Evolutionary conservation across 2,329 filamentous ascomycete genomes (phyloP), one percentile per base, ranked within the genome.

Genomic region (Fusarium pilosicola): DNA sequence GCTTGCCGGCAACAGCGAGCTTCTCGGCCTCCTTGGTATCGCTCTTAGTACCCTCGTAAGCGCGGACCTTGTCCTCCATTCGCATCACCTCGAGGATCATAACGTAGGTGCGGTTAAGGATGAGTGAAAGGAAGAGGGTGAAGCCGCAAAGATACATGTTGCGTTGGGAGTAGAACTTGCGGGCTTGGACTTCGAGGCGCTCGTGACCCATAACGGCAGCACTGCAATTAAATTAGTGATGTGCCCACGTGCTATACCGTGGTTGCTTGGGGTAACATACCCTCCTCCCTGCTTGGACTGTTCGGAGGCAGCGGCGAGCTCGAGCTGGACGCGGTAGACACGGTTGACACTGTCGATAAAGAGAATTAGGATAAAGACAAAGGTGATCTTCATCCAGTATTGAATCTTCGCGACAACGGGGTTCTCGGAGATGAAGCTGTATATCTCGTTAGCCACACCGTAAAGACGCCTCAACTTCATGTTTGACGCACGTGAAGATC

Each of bases 101-200:
- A 80, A 92, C 93, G 87, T 98, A 99, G 81, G 96, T 99, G 81
- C 96, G 96, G 91, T 99, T 98, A 82, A 97, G 94, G 85, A 99
- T 99, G 74, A 99, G 89, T 61, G 96, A 98, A 71, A 99, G 92
- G 91, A 99, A 98, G 74, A 99, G 92, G 10, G 96, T 99, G 88
- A 99, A 99, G 79, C 96, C 96, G 85, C 96, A 98, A 71, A 99
- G 95, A 87, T 99, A 99, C 96, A 99, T 99, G 91, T 99, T 99
- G 84, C 96, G 95, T 88, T 99, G 96, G 71, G 95, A 97, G 90
- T 99, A 99, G 89, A 99, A 99, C 86, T 99, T 99, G 89, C 96
- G 95, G 75, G 96, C 96, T 85, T 99, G 96, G 59, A 98, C 96
- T 86, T 99, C 96, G 90, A 97, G 95, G 74, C 96, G 96, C 83